Evolutionary conservation across 805 yeast species (phyloP).

Genomic region (Kluyveromyces dobzhanskii): DNA sequence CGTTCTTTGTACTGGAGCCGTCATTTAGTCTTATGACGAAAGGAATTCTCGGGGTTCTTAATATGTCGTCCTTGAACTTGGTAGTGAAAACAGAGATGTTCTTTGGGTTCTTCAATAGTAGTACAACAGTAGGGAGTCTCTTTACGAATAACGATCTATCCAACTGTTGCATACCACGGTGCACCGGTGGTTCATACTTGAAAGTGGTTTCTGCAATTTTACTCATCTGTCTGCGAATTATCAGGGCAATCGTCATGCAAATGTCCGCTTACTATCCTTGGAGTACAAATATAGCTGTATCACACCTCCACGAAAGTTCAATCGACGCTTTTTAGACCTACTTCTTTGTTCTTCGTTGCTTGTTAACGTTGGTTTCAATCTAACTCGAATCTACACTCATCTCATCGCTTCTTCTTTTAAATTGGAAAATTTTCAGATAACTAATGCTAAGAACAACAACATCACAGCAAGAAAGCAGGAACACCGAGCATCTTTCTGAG

Average conservation of each 20-base stretch:
- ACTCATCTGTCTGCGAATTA: neutral
- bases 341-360: no score
- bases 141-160: conserved; percentile 58
- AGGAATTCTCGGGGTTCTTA: conserved; percentile 62
- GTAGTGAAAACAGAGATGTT: conserved; percentile 56
- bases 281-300: no score
- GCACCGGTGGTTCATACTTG: conserved; percentile 51
- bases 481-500: no score
- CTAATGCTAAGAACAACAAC: conserved; percentile 1
- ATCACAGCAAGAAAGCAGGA: no score
- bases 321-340: no score
- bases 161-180: conserved; percentile 54
- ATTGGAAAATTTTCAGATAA: conserved; percentile 12
- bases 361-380: no score
- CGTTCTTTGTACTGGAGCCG: conserved; percentile 7
- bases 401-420: conserved; percentile 6
- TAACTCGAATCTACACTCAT: neutral
- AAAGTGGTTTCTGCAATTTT: conserved; percentile 3
- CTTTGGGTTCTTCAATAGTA: conserved; percentile 60
- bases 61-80: conserved; percentile 46
- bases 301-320: no score
- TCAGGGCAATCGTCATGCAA: neutral
- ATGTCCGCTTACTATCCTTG: no score
- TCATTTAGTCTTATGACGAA: conserved; percentile 45
- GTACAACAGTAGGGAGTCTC: conserved; percentile 55